Percentiles rank a stretch among this genome's conserved stretches.
phyloP scores from a whole-genome alignment of 2,329 filamentous ascomycete species.

The Verticillium dahliae region DNA sequence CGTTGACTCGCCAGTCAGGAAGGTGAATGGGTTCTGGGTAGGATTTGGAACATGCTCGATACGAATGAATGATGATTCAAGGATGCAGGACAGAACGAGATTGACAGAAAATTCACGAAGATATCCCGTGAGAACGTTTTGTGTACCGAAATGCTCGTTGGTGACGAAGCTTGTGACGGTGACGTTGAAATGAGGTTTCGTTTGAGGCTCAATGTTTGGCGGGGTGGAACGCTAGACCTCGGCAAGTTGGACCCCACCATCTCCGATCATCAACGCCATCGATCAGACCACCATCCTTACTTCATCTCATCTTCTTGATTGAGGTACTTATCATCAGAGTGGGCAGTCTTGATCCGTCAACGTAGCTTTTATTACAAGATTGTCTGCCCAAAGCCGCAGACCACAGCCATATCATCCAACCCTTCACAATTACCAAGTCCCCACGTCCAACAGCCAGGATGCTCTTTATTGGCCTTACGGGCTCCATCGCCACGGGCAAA shows the following conservation, averaged over 20 bases:
- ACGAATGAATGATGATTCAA: background rate
- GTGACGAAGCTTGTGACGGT: background rate
- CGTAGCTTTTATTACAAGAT: background rate
- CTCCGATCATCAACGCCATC: background rate
- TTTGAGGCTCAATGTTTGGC: background rate
- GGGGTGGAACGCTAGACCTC: background rate
- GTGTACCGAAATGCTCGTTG: no score
- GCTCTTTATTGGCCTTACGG: conserved; percentile 92
- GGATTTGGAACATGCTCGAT: background rate
- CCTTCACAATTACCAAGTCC: background rate
- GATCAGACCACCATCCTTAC: background rate
- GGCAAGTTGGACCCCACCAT: background rate
- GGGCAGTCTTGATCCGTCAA: background rate
- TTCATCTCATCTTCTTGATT: background rate
- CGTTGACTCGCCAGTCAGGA: background rate
- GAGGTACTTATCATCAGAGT: background rate
- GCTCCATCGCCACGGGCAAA: conserved; percentile 97
- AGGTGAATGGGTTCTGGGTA: background rate
- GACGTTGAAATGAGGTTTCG: background rate
- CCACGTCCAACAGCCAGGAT: conserved; percentile 43
- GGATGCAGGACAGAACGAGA: background rate
- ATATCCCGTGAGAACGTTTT: background rate
- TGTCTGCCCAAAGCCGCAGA: background rate
- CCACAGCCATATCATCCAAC: background rate
- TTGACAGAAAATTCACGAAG: background rate